phyloP scores from a whole-genome alignment of 1,284 basidiomycete genomes.

The Wolfiporia cocos region DNA sequence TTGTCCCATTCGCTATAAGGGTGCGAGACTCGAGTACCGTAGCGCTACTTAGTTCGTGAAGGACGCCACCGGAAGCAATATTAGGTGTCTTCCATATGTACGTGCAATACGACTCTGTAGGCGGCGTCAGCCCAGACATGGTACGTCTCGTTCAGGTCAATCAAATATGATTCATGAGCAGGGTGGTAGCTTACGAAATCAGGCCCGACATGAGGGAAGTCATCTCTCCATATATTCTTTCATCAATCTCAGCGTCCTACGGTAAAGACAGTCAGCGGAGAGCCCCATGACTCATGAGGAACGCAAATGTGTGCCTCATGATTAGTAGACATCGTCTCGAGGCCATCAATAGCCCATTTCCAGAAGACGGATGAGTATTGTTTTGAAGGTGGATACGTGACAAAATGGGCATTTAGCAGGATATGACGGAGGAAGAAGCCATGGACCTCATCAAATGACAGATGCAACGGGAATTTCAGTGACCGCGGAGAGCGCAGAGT shows the following conservation, averaged over 20 bases:
- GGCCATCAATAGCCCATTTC: constrained; percentile 56
- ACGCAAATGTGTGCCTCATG: constrained; percentile 33
- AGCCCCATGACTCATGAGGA: neutral
- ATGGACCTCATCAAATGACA: constrained; percentile 36
- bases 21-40: constrained; percentile 69
- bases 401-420: constrained; percentile 45
- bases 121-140: constrained; percentile 16
- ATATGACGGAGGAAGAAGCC: constrained; percentile 47
- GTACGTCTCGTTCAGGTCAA: constrained; percentile 7
- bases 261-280: neutral
- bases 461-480: constrained; percentile 32
- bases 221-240: constrained; percentile 56
- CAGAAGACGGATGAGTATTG: constrained; percentile 62
- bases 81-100: constrained; percentile 45
- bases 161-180: neutral
- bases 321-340: constrained; percentile 40
- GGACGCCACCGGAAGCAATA: constrained; percentile 8
- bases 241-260: constrained; percentile 57
- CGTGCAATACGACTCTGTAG: constrained; percentile 57
- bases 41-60: constrained; percentile 30
- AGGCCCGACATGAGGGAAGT: constrained; percentile 36
- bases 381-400: constrained; percentile 50
- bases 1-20: constrained; percentile 68
- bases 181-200: constrained; percentile 27
- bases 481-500: constrained; percentile 39